Evolutionary conservation across 2,329 filamentous ascomycete species (phyloP), one percentile per base, ranked within the genome.

Genomic region (Trichoderma endophyticum): DNA sequence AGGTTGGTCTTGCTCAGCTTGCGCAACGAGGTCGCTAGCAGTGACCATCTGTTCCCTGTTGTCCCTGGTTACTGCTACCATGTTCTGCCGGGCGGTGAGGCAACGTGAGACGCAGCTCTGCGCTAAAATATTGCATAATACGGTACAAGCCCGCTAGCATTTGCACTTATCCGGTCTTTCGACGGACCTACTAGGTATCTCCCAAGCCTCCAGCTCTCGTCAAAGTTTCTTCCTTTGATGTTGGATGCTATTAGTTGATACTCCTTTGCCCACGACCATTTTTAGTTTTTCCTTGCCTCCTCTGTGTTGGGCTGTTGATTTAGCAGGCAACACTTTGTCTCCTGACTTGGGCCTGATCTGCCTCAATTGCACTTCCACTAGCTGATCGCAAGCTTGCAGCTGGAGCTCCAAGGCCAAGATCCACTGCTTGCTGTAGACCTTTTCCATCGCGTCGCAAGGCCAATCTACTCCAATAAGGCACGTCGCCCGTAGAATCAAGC

Each of bases 61-160:
- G 54, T 51, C 67, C 71, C 66, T 72, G 63, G 30, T 43, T 59
- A 48, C 54, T 76, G 74, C 77, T 76, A 74, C 75, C 76, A 73
- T 73, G 76, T 79, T 81, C 77, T 82, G 80, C 80, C 80, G 74
- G 80, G 80, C 80, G 80, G 80, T 82, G 76, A 78, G 72, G 4
- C 15, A 4, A 11, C 6, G 18, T 68, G 57, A 43, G 59, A 65
- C 71, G 62, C 51, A 66, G 61, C 59, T 70, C 14, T 24, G 69
- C 64, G 75, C 71, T 3, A 2, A 1, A 32, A 34, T 74, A 78
- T 76, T 74, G 72, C 74, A 72, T 74, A 76, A 77, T 26, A 12
- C 74, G 72, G 51, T 72, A 74, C 72, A 72, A 18, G 24, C 48
- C 51, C 73, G 65, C 70, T 21, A 57, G 65, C 61, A 28, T 59